Base-by-base conservation (phyloP, 331 rosid species). In the Quercus phellos region DNA sequence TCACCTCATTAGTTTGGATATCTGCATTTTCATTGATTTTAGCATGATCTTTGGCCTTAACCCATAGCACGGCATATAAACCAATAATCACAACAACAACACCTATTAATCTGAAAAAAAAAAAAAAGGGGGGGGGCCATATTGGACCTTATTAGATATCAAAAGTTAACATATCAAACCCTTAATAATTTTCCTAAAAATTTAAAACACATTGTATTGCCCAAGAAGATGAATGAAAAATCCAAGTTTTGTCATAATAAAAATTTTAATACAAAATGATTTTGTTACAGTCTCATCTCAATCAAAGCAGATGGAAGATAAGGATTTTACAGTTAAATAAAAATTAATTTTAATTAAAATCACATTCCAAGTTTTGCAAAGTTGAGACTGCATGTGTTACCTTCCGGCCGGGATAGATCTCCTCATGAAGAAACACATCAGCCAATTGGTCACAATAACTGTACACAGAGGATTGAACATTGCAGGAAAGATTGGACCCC, bases 401-500 rank as follows among this genome's bases (percentile, higher is more conserved):
- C 92, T 87, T 81, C 95, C 95, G 24, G 13, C 95, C 95, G 24
- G 13, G 3, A 35, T 84, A 88, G 14, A 86, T 74, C 38, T 79
- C 51, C 60, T 86, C 92, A 18, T 84, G 83, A 51, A 86, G 80
- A 55, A 88, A 83, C 4, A 77, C 1, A 46, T 84, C 83, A 27
- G 53, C 53, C 22, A 81, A 12, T 34, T 6, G 11, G 85, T 83
- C 2, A 82, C 80, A 51, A 90, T 85, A 6, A 88, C 83, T 6
- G 92, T 90, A 74, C 77, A 78, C 0, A 87, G 68, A 59, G 91
- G 92, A 76, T 46, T 83, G 80, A 88, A 90, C 81, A 87, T 78
- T 14, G 95, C 88, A 59, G 63, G 73, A 77, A 85, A 90, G 27
- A 90, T 84, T 4, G 95, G 91, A 4, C 95, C 91, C 73, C 78